Conservation (phyloP, 148 eudicot genomes). For the Amaranthus hypochondriacus region DNA sequence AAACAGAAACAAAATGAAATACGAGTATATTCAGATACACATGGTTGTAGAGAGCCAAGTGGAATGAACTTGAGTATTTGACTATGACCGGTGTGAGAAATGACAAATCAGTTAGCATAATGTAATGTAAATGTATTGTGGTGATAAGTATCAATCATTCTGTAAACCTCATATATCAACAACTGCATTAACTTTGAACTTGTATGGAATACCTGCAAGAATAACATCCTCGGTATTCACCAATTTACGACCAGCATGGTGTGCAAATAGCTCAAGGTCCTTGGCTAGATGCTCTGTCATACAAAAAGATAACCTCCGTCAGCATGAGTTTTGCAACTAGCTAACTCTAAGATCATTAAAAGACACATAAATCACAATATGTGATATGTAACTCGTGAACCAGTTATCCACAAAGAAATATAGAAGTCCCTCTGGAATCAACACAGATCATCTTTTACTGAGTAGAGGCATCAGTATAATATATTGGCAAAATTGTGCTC, state of each 20-base stretch:
- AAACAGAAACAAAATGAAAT: background rate
- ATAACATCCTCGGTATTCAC: slow-evolving; percentile 92
- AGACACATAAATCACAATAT: background rate
- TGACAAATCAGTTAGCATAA: background rate
- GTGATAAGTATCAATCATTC: background rate
- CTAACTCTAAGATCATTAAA: background rate
- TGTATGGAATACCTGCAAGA: slow-evolving; percentile 58
- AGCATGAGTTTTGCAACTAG: slow-evolving; percentile 12
- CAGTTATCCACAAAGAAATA: background rate
- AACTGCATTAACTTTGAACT: background rate
- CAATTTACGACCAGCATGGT: slow-evolving; percentile 83
- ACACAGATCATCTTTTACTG: background rate
- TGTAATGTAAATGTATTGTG: background rate
- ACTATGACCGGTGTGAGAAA: background rate
- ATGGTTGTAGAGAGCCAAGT: background rate
- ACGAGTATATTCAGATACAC: background rate
- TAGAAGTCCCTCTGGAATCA: background rate
- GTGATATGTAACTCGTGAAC: background rate
- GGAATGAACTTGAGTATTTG: background rate
- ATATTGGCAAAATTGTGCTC: background rate
- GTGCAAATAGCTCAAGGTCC: slow-evolving; percentile 88
- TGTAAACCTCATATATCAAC: background rate
- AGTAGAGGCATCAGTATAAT: background rate
- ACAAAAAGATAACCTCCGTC: slow-evolving; percentile 19
- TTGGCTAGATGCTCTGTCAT: slow-evolving; percentile 81